Base-by-base conservation (phyloP, 2,329 filamentous ascomycete genomes). In the Fusarium sp. region DNA sequence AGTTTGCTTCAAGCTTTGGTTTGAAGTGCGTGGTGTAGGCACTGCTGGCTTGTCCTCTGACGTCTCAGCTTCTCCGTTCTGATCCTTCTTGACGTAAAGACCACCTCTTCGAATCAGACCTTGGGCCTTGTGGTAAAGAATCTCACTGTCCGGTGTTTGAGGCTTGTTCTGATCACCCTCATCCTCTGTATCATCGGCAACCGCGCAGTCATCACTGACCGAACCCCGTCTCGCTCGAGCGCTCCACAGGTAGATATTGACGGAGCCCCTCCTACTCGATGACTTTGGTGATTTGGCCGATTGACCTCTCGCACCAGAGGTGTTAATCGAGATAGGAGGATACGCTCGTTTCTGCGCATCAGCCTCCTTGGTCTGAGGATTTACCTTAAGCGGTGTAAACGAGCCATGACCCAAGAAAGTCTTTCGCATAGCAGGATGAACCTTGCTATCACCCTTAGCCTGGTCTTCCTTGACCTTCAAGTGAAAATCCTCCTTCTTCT, bases 271-370 rank as follows among this genome's bases (percentile, higher is more conserved):
- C 20, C 76, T 62, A 1, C 75, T 58, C 1, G 78, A 73, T 2
- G 77, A 71, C 15, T 77, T 75, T 3, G 78, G 74, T 1, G 76
- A 75, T 9, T 77, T 64, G 11, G 76, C 59, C 2, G 74, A 71
- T n/a, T 77, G 76, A 8, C 73, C 72, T 50, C 76, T 78, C 7
- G 66, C 66, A 0, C 75, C 68, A 4, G 70, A 57, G 8, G 74
- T 78, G n/a, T 77, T 76, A 27, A 79, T 76, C 2, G 81, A 78
- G 50, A 81, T 82, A 10, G 80, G 81, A 2, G 80, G 81, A 34
- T 82, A 82, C 2, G 77, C 73, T 53, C 78, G 73, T 3, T 73
- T 68, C 44, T 74, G 73, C 2, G 72, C 42, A 8, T 79, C 77
- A 3, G 72, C 71, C 12, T 71, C 62, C 30, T 73, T 75, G 16